Evolutionary conservation across 805 yeast species (phyloP), one percentile per base, ranked within the genome.

Genomic region (Clavispora carvajalis): DNA sequence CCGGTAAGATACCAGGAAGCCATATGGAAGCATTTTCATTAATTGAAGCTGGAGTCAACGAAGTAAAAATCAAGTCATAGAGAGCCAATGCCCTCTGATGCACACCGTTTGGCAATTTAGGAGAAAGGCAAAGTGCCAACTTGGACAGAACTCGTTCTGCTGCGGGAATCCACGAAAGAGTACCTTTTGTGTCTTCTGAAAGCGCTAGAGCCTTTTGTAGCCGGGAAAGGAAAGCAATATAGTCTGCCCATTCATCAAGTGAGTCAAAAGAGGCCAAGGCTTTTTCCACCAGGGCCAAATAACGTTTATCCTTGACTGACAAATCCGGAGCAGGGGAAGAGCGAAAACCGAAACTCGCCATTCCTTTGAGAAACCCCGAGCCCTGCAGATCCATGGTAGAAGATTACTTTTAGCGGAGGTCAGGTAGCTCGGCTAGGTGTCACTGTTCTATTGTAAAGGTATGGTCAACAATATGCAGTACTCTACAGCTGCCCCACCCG

Each of bases 201-300:
- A 63, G 51, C 43, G 55, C 66, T 30, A 90, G 61, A 0, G 95
- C 81, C 57, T 88, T 86, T 43, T 80, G 79, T 5, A 95, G 72
- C 44, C 85, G 79, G 2, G 91, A 80, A 34, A 95, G 68, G 58
- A 87, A 90, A 17, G 97, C 83, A 41, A 93, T 93, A 59, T 91
- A 89, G 58, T 93, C 99, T 11, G 99, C 98, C 99, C 99, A 93
- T 66, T 93, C 99, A 23, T 80, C 85, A 1, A 89, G 83, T 2
- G 85, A 65, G 38, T 87, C 96, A 65, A 91, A 91, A 15, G 77
- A 70, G 6, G 76, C 72, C 17, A 93, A 67, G 0, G 93, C 86
- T 49, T 81, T 76, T 38, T 85, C 91, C 10, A 91, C 74, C 42
- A 74, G 79, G n/a, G 76, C 69, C 16, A 71, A 65, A 54, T 80